A percentile compares a stretch with the other conserved stretches of the same genome.
Conservation (phyloP, 2,329 filamentous ascomycete species). For the Ascochyta lentis region DNA sequence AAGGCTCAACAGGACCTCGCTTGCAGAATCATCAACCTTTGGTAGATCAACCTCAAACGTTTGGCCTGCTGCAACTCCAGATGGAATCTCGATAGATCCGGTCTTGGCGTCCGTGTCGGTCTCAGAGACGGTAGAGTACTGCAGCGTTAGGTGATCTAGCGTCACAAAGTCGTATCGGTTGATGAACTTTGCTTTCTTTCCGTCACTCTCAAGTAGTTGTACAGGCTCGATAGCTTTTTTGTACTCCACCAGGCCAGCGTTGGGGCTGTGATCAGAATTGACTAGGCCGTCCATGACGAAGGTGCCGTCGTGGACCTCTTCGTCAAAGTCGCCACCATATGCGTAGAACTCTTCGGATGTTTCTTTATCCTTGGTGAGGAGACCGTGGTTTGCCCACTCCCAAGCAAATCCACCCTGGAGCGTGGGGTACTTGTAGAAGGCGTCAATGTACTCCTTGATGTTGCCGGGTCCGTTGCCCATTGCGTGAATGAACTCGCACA, state of each 20-base stretch:
- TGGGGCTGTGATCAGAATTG: constrained; percentile 51
- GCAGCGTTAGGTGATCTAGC: constrained; percentile 44
- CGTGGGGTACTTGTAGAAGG: constrained; percentile 65
- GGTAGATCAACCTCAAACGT: constrained; percentile 37
- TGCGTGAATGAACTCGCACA: constrained; percentile 64
- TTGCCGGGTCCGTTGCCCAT: constrained; percentile 79
- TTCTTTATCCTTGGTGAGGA: constrained; percentile 49
- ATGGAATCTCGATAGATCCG: constrained; percentile 33
- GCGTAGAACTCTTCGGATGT: constrained; percentile 51
- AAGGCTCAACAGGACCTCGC: constrained; percentile 29
- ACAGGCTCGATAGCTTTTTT: constrained; percentile 55
- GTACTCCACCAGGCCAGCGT: constrained; percentile 52
- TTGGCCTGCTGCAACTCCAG: constrained; percentile 32
- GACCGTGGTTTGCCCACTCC: constrained; percentile 57
- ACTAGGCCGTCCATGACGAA: constrained; percentile 56
- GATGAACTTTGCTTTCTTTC: constrained; percentile 37
- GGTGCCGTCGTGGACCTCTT: constrained; percentile 51
- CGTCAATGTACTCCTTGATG: constrained; percentile 70
- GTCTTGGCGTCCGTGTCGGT: constrained; percentile 7
- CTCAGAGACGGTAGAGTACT: constrained; percentile 23
- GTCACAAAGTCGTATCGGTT: constrained; percentile 48
- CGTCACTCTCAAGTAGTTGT: constrained; percentile 34
- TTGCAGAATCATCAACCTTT: constrained; percentile 15
- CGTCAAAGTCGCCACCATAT: constrained; percentile 55
- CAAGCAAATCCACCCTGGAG: constrained; percentile 67